Base-by-base conservation (phyloP, 352 stramenopile genomes). In the Phytophthora megakarya region DNA sequence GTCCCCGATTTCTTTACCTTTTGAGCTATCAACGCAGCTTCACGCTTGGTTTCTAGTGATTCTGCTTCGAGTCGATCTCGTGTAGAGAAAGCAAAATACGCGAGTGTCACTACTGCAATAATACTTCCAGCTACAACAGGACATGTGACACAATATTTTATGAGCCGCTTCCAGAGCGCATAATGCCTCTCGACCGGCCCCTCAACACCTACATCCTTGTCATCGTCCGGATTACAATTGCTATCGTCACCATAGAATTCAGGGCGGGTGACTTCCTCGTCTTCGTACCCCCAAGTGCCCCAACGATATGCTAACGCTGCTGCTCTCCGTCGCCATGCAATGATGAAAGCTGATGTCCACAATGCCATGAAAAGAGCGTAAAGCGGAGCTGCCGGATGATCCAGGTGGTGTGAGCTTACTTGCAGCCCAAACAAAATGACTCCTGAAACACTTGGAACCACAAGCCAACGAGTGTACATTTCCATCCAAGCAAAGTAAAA, bases 401-500 rank as follows among this genome's bases (percentile, higher is more conserved):
- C 88, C 7, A 96, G 76, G 30, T 75, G 78, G 25, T 83, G 74
- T 6, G 61, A 76, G 3, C 64, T 66, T n/a, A 92, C 76, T 60
- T 93, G 86, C 11, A 89, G 42, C 0, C 52, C 50, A 51, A 95
- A 97, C 10, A 98, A 61, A 3, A 84, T 38, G 13, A 90, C 64
- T 0, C 92, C 92, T 5, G 84, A 80, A 26, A 90, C 46, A 44
- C 81, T 91, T 3, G 92, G 90, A 9, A 92, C 72, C 11, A 97
- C 44, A 5, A 98, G 84, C 86, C 91, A 96, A 16, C 76, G 81
- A 18, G 92, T 97, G 77, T 97, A 98, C 66, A 96, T 81, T 54
- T 95, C 86, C 65, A 96, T 80, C 82, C 89, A 98, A 28, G 90
- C 92, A 71, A 98, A 98, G 70, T 98, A 97, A 65, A 97, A 98